Evolutionary conservation across 176 grass and related monocot species (phyloP), one percentile per base, ranked within the genome.

Genomic region (Oryza brachyantha): DNA sequence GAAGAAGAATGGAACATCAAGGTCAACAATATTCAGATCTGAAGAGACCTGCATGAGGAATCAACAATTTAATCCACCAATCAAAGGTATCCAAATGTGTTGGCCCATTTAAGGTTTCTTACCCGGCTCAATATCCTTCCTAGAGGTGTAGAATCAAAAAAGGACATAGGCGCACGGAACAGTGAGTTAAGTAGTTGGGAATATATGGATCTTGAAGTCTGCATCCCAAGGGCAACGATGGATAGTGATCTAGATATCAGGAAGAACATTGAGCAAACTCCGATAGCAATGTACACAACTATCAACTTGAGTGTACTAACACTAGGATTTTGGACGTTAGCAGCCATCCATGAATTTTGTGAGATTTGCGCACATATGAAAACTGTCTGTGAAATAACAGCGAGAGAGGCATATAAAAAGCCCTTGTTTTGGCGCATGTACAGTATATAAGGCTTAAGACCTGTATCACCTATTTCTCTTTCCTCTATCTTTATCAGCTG

Each of bases 311-410:
- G 78, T 19, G 68, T 76, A 68, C 88, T 90, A 66, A 98, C 77
- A 81, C 77, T 40, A 72, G 92, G 77, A 76, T 91, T 91, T 52
- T 98, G 52, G 66, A 98, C 81, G 74, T 95, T 93, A 43, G 96
- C 86, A 64, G 96, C 92, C 90, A 98, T 91, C 96, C 96, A 98
- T 68, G 92, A 85, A 71, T 94, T 98, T 68, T 94, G 96, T 48
- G 89, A 98, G 85, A 98, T 87, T 89, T 98, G 96, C 8, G 83
- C 96, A 62, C 60, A 25, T 73, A 87, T 5, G 76, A 98, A 94
- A 70, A 91, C 46, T 59, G 87, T 41, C 37, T 92, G 92, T 55
- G 68, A 83, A 36, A 98, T 78, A 61, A 70, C 57, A 39, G 45
- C 50, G 16, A 98, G n/a, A 54, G 48, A 93, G 65, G 37, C 76